These are phyloP conservation scores for Auriculariales sp. DNA, from an alignment of 768 basidiomycete species.

Conservation along the genomic window DNA sequence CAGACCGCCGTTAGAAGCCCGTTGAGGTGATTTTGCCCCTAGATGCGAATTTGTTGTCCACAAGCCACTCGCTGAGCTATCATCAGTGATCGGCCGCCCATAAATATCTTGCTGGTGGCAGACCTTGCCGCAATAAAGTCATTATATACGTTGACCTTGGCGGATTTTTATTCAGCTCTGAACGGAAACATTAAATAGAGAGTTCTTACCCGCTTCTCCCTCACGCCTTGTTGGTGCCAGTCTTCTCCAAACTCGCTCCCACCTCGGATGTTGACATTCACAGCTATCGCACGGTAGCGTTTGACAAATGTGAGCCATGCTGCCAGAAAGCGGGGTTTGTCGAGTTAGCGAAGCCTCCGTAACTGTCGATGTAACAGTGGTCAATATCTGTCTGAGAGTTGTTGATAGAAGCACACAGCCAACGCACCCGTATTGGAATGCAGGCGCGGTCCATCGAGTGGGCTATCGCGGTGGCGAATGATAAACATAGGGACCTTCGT, in stretches of 20 bases:
- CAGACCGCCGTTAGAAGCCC: slow-evolving; percentile 71
- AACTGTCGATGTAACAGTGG: too few species aligned
- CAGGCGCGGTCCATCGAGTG: slow-evolving; percentile 64
- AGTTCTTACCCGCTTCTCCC: slow-evolving; percentile 46
- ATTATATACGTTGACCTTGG: slow-evolving; percentile 56
- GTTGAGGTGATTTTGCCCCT: slow-evolving; percentile 61
- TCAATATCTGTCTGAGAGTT: too few species aligned
- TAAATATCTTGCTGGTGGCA: too few species aligned
- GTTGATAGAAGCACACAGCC: too few species aligned
- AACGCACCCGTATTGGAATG: slow-evolving; percentile 54
- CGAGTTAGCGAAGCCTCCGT: slow-evolving; percentile 71
- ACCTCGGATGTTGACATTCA: slow-evolving; percentile 31
- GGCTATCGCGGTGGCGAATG: slow-evolving; percentile 56
- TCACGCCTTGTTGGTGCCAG: slow-evolving; percentile 66
- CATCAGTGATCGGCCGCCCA: too few species aligned
- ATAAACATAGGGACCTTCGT: slow-evolving; percentile 78
- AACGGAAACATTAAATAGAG: too few species aligned
- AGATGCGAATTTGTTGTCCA: slow-evolving; percentile 55
- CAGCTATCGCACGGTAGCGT: slow-evolving; percentile 37
- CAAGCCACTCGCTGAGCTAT: slow-evolving; percentile 58
- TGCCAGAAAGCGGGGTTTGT: slow-evolving; percentile 62
- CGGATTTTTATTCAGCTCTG: too few species aligned
- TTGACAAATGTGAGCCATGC: slow-evolving; percentile 60
- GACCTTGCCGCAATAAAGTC: slow-evolving; percentile 81
- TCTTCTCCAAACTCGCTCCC: slow-evolving; percentile 72